Evolutionary conservation across 2,329 filamentous ascomycete species (phyloP).

Genomic region (Colletotrichum lentis): DNA sequence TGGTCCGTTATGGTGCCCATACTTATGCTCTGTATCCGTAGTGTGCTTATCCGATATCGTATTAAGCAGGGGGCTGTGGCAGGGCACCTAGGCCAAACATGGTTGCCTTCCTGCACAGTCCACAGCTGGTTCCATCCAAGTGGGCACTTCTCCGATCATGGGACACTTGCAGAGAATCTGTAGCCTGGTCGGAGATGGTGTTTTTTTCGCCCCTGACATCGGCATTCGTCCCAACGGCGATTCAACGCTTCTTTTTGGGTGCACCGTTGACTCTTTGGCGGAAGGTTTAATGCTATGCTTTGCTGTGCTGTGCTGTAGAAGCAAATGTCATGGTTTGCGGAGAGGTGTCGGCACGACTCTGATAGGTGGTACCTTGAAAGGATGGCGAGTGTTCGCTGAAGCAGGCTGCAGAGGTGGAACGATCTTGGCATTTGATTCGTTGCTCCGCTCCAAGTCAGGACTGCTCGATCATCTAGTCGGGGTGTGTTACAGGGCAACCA

Average conservation of each 20-base stretch:
- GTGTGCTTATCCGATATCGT: not conserved
- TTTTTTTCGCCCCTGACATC: not conserved
- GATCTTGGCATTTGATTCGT: not conserved
- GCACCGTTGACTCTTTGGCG: not conserved
- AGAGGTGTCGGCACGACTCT: not conserved
- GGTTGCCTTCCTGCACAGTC: conserved; percentile 1
- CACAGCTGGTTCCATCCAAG: conserved; percentile 6
- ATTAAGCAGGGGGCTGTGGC: not conserved
- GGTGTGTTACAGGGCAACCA: not conserved
- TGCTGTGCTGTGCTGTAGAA: not conserved
- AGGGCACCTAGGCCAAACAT: not conserved
- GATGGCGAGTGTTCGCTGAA: not conserved
- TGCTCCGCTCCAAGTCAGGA: not conserved
- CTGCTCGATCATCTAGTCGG: conserved; percentile 7
- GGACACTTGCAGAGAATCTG: too few species aligned
- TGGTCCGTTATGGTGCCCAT: not conserved
- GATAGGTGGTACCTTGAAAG: not conserved
- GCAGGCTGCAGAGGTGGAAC: not conserved
- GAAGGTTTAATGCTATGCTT: not conserved
- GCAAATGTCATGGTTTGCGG: not conserved
- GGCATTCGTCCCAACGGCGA: not conserved
- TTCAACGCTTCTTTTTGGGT: not conserved
- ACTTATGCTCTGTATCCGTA: too few species aligned
- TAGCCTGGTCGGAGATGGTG: too few species aligned
- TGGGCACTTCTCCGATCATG: not conserved